These are phyloP conservation scores for Kalmanozyma brasiliensis DNA, from an alignment of 1,284 basidiomycete species.

Conservation along the genomic window DNA sequence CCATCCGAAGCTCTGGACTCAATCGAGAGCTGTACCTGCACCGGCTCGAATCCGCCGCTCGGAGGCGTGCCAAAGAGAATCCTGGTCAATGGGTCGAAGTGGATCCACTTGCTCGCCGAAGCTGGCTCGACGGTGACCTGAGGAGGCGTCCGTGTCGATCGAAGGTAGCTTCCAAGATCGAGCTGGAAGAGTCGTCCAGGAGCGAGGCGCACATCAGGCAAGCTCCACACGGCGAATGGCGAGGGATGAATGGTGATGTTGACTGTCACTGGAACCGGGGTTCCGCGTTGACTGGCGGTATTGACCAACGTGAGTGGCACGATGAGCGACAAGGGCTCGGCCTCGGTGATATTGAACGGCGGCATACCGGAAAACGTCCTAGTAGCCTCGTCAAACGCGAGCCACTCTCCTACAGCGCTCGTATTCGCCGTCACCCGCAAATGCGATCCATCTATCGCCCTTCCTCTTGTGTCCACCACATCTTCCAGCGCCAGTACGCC, in stretches of 20 bases:
- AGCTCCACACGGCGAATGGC: constrained; percentile 22
- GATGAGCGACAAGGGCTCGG: constrained; percentile 58
- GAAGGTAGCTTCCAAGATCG: constrained; percentile 35
- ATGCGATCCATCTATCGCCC: constrained; percentile 15
- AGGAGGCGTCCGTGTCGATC: constrained; percentile 9
- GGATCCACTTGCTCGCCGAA: constrained; percentile 68
- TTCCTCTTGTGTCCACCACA: constrained; percentile 23
- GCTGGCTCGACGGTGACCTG: constrained; percentile 22
- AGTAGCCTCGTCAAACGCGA: constrained; percentile 74
- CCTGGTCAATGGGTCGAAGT: constrained; percentile 66
- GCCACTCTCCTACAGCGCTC: constrained; percentile 72
- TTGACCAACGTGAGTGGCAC: constrained; percentile 74
- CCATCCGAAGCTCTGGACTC: constrained; percentile 2
- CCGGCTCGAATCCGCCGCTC: constrained; percentile 6
- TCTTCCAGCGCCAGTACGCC: constrained; percentile 51
- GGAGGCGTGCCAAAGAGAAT: constrained; percentile 65
- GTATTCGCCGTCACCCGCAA: constrained; percentile 67
- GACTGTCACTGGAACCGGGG: constrained; percentile 39
- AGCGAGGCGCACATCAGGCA: constrained; percentile 31
- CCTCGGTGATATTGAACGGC: constrained; percentile 68
- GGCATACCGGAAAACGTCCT: constrained; percentile 76
- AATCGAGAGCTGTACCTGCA: constrained; percentile 24
- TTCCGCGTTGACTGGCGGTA: constrained; percentile 5
- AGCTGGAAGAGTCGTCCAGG: constrained; percentile 38
- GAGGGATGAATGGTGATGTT: constrained; percentile 56